Percentiles rank a stretch among this genome's conserved stretches.
These are phyloP conservation scores for Biancaea sappan DNA, from an alignment of 306 rosid species.

Conservation along the genomic window DNA sequence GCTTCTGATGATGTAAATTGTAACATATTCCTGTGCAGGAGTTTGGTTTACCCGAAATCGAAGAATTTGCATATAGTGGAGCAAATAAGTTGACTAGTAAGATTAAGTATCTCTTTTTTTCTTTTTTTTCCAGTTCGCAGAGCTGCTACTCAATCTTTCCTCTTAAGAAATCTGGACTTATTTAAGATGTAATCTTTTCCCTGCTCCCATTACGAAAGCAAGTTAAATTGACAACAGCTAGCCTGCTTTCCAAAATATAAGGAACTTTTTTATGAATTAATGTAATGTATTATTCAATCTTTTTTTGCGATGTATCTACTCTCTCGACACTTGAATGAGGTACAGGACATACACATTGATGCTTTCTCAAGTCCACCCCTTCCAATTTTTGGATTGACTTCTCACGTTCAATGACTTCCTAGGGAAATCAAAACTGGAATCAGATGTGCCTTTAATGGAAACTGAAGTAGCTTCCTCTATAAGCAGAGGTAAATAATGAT, in stretches of 20 bases:
- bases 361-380: not conserved
- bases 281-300: not conserved
- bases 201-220: not conserved
- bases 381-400: constrained; percentile 12
- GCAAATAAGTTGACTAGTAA: constrained; percentile 38
- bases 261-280: not conserved
- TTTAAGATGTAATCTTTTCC: not conserved
- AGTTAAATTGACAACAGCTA: constrained; percentile 9
- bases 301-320: not conserved
- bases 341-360: not conserved
- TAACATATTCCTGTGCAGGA: constrained; percentile 40
- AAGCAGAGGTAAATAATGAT: not conserved
- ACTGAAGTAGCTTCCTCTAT: constrained; percentile 26
- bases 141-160: not conserved
- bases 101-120: constrained; percentile 40
- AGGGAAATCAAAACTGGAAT: constrained; percentile 36
- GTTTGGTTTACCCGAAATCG: constrained; percentile 57
- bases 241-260: not conserved
- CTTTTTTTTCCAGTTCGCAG: not conserved
- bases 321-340: not conserved
- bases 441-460: constrained; percentile 12
- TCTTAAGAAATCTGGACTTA: constrained; percentile 1
- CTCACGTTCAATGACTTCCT: constrained; percentile 16
- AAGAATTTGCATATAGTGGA: constrained; percentile 57
- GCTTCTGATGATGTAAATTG: not conserved